Base-by-base conservation (phyloP, 306 rosid genomes). In the Echinosophora koreensis region DNA sequence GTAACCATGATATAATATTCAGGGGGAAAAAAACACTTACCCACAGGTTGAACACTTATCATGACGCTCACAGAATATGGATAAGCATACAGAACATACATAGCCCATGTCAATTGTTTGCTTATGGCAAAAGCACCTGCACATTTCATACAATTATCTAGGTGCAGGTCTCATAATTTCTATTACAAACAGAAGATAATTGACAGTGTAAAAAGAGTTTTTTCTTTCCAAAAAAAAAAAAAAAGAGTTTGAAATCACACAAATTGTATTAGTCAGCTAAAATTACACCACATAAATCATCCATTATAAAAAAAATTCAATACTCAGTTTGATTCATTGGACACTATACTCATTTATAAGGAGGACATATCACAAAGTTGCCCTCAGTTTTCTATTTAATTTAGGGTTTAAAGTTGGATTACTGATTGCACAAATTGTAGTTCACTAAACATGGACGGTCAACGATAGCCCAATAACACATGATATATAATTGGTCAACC, bases 81-180 rank as follows among this genome's bases (percentile, higher is more conserved):
- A 92, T 81, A 95, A 88, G 88, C 98, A 92, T 68, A 95, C 97
- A 5, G 98, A 95, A 83, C 98, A 95, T 38, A 92, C 88, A 82
- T 82, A 95, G 76, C 98, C 98, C 91, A 86, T 89, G 90, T 95
- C 98, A 39, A 95, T 95, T 32, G 98, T 95, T 77, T 89, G 90
- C 74, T 95, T 95, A 88, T 95, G 98, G 88, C 98, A 95, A 88
- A 95, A 95, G 84, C 98, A 95, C 93, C 98, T 95, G 96, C 84
- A 83, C 66, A 73, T 74, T 79, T 68, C 76, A 83, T 38, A 85
- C 73, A 51, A 71, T 60, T 68, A 74, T 66, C 38, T 18, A 30
- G 16, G 47, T 8, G 68, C 14, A 10, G 46, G 11, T 78, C 69
- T 56, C 56, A 56, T 27, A 73, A 51, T 5, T 55, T 60, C 56